These are phyloP conservation scores for Arachis monticola DNA, from an alignment of 331 rosid species.

Conservation along the genomic window DNA sequence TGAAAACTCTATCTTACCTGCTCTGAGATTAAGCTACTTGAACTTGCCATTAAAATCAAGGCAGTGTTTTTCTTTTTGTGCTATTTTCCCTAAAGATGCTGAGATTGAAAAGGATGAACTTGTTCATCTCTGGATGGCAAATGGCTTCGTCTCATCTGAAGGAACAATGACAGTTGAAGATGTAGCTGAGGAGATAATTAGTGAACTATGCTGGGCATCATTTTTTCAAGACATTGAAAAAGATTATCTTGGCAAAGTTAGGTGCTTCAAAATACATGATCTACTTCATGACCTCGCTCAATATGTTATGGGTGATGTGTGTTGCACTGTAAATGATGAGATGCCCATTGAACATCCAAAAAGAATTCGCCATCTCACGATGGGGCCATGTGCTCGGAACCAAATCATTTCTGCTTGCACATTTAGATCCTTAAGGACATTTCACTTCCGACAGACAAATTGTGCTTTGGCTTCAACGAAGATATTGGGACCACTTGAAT, in stretches of 20 bases:
- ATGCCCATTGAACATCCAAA: not conserved
- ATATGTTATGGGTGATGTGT: constrained; percentile 18
- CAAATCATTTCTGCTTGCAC: no score
- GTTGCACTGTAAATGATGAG: not conserved
- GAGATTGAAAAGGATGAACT: not conserved
- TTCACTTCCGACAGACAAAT: no score
- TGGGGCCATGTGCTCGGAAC: no score
- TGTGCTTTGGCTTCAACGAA: not conserved
- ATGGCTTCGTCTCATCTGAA: constrained; percentile 4
- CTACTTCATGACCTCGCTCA: constrained; percentile 27
- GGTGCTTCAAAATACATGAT: not conserved
- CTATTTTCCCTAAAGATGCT: constrained; percentile 37
- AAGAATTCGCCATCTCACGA: constrained; percentile 13
- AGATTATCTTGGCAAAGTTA: not conserved
- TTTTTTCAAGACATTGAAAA: constrained; percentile 5
- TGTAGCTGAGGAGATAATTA: not conserved
- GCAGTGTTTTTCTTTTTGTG: constrained; percentile 36
- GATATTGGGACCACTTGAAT: not conserved
- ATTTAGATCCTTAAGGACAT: constrained; percentile 13
- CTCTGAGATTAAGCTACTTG: constrained; percentile 33
- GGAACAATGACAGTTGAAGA: not conserved
- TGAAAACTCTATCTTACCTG: constrained; percentile 16
- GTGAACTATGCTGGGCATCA: constrained; percentile 3
- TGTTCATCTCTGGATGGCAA: constrained; percentile 31
- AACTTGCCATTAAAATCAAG: constrained; percentile 3